A percentile compares a stretch with the other conserved stretches of the same genome.
Conservation (phyloP, 176 grass and related monocot species). For the Phoenix dactylifera region DNA sequence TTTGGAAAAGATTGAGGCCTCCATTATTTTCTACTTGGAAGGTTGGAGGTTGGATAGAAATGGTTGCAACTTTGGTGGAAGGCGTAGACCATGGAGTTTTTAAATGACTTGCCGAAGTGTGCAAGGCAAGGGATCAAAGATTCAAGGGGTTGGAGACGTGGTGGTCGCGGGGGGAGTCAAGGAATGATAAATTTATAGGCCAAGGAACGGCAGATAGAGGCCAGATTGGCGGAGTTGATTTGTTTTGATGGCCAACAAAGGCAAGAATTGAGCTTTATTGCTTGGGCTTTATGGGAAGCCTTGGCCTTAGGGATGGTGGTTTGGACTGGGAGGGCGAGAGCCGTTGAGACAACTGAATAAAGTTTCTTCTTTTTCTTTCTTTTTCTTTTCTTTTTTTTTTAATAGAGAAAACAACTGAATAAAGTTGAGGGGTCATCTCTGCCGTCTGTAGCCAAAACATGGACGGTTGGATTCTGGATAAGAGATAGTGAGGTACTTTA, state of each 20-base stretch:
- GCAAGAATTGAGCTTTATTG: not conserved
- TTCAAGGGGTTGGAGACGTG: constrained; percentile 17
- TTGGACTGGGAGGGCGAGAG: constrained; percentile 7
- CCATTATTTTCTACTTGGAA: no score
- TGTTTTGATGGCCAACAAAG: constrained; percentile 25
- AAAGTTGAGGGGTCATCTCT: no score
- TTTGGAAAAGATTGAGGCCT: no score
- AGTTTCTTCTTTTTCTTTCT: no score
- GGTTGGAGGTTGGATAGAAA: not conserved
- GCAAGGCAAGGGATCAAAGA: constrained; percentile 69
- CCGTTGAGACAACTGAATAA: constrained; percentile 20
- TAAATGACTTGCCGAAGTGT: constrained; percentile 47
- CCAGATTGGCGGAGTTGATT: constrained; percentile 23
- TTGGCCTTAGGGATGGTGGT: not conserved
- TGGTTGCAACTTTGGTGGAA: constrained; percentile 5
- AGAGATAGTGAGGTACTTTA: no score
- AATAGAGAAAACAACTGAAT: no score
- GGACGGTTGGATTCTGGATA: no score
- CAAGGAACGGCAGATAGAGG: not conserved
- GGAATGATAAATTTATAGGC: constrained; percentile 12
- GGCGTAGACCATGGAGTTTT: not conserved
- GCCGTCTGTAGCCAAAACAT: no score
- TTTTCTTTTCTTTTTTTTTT: no score
- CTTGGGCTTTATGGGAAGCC: not conserved
- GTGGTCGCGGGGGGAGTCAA: constrained; percentile 18